A percentile compares a stretch with the other conserved stretches of the same genome.
Evolutionary conservation across 495 filamentous ascomycete genomes (phyloP).

Genomic region (Penicillium soppii): DNA sequence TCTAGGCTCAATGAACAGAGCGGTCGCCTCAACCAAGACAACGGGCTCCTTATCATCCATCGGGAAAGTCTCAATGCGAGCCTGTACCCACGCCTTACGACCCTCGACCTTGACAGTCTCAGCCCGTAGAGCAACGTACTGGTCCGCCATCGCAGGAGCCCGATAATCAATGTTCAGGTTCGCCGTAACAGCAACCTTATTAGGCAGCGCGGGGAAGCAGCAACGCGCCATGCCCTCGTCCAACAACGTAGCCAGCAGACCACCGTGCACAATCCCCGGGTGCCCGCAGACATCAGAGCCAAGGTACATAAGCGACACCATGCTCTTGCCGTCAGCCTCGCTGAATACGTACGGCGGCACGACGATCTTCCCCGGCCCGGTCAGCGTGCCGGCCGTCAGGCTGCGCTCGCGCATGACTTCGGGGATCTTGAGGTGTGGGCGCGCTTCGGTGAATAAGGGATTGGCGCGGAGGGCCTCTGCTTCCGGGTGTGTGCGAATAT

Average conservation of each 20-base stretch:
- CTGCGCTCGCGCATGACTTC: constrained; percentile 62
- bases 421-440: constrained; percentile 87
- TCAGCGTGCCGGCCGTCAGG: constrained; percentile 77
- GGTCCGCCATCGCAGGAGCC: constrained; percentile 71
- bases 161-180: constrained; percentile 89
- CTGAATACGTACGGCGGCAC: constrained; percentile 81
- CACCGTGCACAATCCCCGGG: constrained; percentile 88
- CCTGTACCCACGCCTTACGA: constrained; percentile 95
- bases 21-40: constrained; percentile 75
- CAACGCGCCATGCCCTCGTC: constrained; percentile 91
- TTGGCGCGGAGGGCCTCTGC: constrained; percentile 62
- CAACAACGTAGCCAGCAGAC: constrained; percentile 84
- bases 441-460: constrained; percentile 68
- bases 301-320: constrained; percentile 76
- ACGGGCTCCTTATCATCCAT: constrained; percentile 58
- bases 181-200: constrained; percentile 86
- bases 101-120: constrained; percentile 87
- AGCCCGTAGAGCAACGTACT: constrained; percentile 75
- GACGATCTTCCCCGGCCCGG: constrained; percentile 72
- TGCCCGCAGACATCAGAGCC: constrained; percentile 86
- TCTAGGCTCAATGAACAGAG: constrained; percentile 87
- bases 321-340: constrained; percentile 65
- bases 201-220: constrained; percentile 87
- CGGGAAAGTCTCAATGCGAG: constrained; percentile 80
- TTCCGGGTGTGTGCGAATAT: constrained; percentile 75